Conservation (phyloP, 2,329 filamentous ascomycete genomes). For the Stemphylium lycopersici region DNA sequence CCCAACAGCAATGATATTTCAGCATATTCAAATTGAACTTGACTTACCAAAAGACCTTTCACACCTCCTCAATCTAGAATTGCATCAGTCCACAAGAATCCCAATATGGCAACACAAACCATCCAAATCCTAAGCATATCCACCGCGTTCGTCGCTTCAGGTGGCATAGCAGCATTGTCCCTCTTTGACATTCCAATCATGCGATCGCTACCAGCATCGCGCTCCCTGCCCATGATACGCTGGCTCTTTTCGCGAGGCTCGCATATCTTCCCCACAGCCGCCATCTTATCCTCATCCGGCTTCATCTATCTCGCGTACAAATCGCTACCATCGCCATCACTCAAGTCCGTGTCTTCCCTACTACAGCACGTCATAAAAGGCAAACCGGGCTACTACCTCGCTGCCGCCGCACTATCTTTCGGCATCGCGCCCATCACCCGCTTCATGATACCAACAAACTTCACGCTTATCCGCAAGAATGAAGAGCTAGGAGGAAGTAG, state of each 20-base stretch:
- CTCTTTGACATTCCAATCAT: constrained; percentile 43
- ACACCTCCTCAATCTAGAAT: background rate
- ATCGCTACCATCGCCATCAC: constrained; percentile 5
- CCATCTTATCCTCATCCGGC: constrained; percentile 33
- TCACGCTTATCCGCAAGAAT: constrained; percentile 30
- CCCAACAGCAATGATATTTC: background rate
- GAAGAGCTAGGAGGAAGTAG: constrained; percentile 25
- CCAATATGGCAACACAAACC: constrained; percentile 17
- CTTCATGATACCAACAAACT: constrained; percentile 18
- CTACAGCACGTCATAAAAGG: constrained; percentile 7
- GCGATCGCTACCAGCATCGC: constrained; percentile 46
- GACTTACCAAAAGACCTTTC: background rate
- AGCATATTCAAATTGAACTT: background rate
- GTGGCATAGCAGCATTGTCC: constrained; percentile 44
- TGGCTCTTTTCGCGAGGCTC: constrained; percentile 50
- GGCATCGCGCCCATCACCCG: constrained; percentile 26
- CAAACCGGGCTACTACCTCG: constrained; percentile 16
- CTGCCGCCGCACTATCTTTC: constrained; percentile 25
- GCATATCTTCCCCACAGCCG: constrained; percentile 42
- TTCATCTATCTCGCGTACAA: constrained; percentile 38
- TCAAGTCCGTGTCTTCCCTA: background rate
- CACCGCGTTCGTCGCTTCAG: constrained; percentile 41
- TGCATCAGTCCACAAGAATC: no score
- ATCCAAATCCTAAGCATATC: constrained; percentile 38
- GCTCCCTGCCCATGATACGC: constrained; percentile 43